A percentile compares a stretch with the other conserved stretches of the same genome.
Evolutionary conservation across 306 rosid genomes (phyloP).

Genomic region (Echinosophora koreensis): DNA sequence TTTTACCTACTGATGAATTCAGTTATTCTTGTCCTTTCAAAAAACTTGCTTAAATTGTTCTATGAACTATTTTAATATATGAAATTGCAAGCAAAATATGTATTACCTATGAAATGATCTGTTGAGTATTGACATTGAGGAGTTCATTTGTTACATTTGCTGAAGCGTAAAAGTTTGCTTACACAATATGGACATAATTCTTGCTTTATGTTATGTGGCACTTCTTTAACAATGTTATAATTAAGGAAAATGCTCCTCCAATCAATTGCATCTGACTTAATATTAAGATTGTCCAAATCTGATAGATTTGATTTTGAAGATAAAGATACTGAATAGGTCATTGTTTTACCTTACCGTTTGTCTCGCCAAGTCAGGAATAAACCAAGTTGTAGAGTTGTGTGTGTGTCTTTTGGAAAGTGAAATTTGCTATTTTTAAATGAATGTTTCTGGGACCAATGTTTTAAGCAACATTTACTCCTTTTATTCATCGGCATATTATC

Average conservation of each 20-base stretch:
- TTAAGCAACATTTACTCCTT: slow-evolving; percentile 1
- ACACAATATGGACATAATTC: background rate
- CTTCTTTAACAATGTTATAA: background rate
- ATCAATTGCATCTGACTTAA: too few species aligned
- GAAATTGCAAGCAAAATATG: slow-evolving; percentile 11
- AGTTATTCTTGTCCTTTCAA: background rate
- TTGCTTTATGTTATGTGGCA: slow-evolving; percentile 4
- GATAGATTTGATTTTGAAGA: slow-evolving; percentile 20
- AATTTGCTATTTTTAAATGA: slow-evolving; percentile 12
- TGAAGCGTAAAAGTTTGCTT: slow-evolving; percentile 11
- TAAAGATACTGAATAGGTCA: slow-evolving; percentile 12
- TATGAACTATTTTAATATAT: background rate
- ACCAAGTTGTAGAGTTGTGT: slow-evolving; percentile 17
- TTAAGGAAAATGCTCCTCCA: background rate
- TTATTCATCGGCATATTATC: background rate
- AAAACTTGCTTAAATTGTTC: background rate
- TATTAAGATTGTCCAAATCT: slow-evolving; percentile 8
- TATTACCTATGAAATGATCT: background rate
- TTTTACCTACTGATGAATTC: slow-evolving; percentile 23
- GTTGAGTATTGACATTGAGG: slow-evolving; percentile 18
- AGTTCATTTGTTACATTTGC: slow-evolving; percentile 16
- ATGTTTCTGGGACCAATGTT: slow-evolving; percentile 6
- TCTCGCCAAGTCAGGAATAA: background rate
- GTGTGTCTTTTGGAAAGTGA: slow-evolving; percentile 2
- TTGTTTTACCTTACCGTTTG: background rate